A percentile compares a stretch with the other conserved stretches of the same genome.
These are phyloP conservation scores for Lithospermum erythrorhizon DNA, from an alignment of 257 asterid genomes.

Conservation along the genomic window DNA sequence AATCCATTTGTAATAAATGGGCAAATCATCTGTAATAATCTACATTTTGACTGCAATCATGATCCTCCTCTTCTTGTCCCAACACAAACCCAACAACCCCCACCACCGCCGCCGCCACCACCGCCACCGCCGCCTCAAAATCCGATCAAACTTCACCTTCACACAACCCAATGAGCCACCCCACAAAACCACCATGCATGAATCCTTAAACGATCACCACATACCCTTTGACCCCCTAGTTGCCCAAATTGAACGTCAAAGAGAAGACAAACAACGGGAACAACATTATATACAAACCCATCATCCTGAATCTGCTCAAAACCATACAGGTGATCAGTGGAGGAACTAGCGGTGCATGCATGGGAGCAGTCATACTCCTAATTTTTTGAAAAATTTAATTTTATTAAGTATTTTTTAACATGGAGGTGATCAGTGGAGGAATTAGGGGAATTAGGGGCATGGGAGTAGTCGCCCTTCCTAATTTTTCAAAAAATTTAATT, in stretches of 20 bases:
- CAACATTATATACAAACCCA: constrained; percentile 41
- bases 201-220: constrained; percentile 16
- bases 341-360: no score
- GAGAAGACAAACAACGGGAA: constrained; percentile 83
- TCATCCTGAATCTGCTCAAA: constrained; percentile 32
- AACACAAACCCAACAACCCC: constrained; percentile 42
- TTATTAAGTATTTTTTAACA: no score
- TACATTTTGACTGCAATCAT: constrained; percentile 51
- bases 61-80: constrained; percentile 57
- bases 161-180: constrained; percentile 17
- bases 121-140: constrained; percentile 80
- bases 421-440: no score
- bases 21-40: constrained; percentile 51
- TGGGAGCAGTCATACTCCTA: no score
- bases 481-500: no score
- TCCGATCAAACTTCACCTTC: constrained; percentile 82
- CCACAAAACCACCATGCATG: constrained; percentile 14
- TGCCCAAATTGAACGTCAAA: constrained; percentile 68
- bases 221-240: constrained; percentile 76
- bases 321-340: background rate
- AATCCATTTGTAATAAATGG: constrained; percentile 32
- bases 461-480: no score
- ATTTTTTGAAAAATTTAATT: no score
- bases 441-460: no score
- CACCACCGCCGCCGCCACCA: constrained; percentile 25